These are phyloP conservation scores for Rubus idaeus DNA, from an alignment of 306 rosid species.

Conservation along the genomic window DNA sequence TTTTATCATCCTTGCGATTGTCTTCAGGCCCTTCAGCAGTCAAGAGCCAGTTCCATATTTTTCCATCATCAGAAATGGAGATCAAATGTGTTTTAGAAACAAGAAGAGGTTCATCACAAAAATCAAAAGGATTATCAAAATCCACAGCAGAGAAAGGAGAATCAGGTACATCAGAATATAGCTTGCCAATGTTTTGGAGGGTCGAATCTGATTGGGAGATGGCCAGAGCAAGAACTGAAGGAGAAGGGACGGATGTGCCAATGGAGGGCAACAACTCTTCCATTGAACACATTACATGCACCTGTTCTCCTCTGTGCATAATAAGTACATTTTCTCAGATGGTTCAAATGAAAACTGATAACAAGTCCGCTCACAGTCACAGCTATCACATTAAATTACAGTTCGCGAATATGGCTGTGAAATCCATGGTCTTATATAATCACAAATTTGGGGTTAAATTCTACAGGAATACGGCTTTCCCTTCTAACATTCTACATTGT, in stretches of 20 bases:
- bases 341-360: neutral
- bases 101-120: conserved; percentile 48
- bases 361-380: neutral
- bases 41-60: conserved; percentile 93
- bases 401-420: no score
- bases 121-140: conserved; percentile 86
- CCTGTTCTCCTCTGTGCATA: conserved; percentile 80
- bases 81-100: conserved; percentile 74
- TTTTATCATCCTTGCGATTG: conserved; percentile 44
- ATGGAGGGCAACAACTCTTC: conserved; percentile 95
- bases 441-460: no score
- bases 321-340: neutral
- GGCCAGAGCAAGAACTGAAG: conserved; percentile 64
- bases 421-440: no score
- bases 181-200: conserved; percentile 63
- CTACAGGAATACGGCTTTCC: neutral
- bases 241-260: conserved; percentile 90
- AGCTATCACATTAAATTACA: neutral
- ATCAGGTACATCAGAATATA: conserved; percentile 58
- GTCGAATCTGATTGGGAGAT: conserved; percentile 80
- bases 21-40: conserved; percentile 68
- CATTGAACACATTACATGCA: conserved; percentile 71
- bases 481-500: conserved; percentile 3
- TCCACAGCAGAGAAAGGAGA: conserved; percentile 67
- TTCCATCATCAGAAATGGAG: conserved; percentile 95